phyloP scores from a whole-genome alignment of 768 basidiomycete genomes.

The Amanita inopinata region DNA sequence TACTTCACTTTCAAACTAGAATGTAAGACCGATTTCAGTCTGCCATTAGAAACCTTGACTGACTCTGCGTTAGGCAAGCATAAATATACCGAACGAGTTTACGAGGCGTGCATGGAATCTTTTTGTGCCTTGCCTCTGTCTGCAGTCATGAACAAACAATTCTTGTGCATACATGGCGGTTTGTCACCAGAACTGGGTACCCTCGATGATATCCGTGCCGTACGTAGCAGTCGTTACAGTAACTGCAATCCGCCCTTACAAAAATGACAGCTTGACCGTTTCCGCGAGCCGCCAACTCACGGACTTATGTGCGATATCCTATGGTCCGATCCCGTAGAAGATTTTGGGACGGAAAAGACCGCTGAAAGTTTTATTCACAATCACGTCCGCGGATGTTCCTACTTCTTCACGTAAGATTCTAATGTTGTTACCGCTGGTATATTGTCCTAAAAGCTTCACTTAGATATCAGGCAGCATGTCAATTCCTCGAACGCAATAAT shows the following conservation, averaged over 20 bases:
- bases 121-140: constrained; percentile 94
- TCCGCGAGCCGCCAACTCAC: constrained; percentile 95
- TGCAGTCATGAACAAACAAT: constrained; percentile 99
- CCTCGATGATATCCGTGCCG: constrained; percentile 85
- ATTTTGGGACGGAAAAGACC: constrained; percentile 92
- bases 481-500: constrained; percentile 96
- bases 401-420: constrained; percentile 68
- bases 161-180: constrained; percentile 96
- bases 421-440: too few species aligned
- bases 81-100: constrained; percentile 95
- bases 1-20: constrained; percentile 99
- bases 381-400: constrained; percentile 93
- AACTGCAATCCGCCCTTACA: background rate
- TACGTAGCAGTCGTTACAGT: too few species aligned
- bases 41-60: constrained; percentile 1
- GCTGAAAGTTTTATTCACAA: constrained; percentile 90
- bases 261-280: constrained; percentile 75
- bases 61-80: constrained; percentile 67
- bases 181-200: constrained; percentile 93
- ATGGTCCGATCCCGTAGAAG: constrained; percentile 97
- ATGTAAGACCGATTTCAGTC: constrained; percentile 45
- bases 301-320: constrained; percentile 98
- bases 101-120: constrained; percentile 96
- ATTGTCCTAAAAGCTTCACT: too few species aligned
- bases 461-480: constrained; percentile 95